Conservation (phyloP, 73 alveolate genomes). For the Uronychia setigera region DNA sequence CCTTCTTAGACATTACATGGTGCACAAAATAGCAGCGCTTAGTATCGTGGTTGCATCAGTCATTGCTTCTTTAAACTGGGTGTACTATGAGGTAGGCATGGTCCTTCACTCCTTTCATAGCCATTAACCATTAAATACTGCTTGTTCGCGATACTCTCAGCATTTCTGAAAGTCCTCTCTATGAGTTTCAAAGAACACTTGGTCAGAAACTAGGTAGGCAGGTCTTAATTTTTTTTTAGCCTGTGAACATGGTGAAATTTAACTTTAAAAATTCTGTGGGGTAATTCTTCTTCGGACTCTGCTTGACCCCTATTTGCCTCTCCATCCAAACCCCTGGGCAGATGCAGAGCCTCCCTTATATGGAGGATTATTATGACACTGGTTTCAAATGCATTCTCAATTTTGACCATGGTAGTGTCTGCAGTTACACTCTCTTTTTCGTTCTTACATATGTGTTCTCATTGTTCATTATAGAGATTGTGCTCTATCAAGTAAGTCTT, state of each 20-base stretch:
- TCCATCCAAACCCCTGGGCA: slow-evolving; percentile 5
- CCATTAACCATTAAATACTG: slow-evolving; percentile 20
- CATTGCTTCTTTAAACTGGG: no score
- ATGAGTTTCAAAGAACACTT: slow-evolving; percentile 43
- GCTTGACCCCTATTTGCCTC: slow-evolving; percentile 41
- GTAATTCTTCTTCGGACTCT: slow-evolving; percentile 45
- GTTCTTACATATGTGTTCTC: slow-evolving; percentile 35
- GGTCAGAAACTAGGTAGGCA: no score
- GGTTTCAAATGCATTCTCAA: slow-evolving; percentile 53
- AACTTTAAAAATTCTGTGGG: slow-evolving; percentile 58
- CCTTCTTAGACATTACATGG: slow-evolving; percentile 21
- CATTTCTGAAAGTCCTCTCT: slow-evolving; percentile 43
- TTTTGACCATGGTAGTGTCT: not conserved
- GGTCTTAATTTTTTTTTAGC: no score
- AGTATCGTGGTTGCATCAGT: slow-evolving; percentile 22
- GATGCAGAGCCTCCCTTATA: not conserved
- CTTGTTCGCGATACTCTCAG: slow-evolving; percentile 32
- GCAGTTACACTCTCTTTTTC: slow-evolving; percentile 43
- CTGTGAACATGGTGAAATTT: slow-evolving; percentile 52
- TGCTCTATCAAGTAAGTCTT: no score
- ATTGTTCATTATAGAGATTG: slow-evolving; percentile 27
- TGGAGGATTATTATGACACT: slow-evolving; percentile 13
- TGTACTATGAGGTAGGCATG: slow-evolving; percentile 7
- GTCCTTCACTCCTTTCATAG: not conserved
- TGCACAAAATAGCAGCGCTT: slow-evolving; percentile 41